Evolutionary conservation across 1,284 basidiomycete species (phyloP).

Genomic region (Ceratobasidium sp.): DNA sequence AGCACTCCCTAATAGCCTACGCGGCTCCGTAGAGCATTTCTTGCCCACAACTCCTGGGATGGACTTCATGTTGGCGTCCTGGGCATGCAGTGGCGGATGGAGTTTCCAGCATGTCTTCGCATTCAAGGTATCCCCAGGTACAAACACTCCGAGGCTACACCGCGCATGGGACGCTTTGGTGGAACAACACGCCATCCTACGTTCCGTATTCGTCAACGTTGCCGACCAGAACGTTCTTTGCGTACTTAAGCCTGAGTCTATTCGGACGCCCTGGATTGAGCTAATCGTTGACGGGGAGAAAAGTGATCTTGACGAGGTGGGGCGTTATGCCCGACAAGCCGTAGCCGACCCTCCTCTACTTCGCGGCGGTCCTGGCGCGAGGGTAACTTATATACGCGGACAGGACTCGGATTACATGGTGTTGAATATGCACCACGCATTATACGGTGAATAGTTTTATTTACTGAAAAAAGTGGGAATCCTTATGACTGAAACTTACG

Average conservation of each 20-base stretch:
- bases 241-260: constrained; percentile 56
- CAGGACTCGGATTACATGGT: constrained; percentile 57
- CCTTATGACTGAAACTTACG: not conserved
- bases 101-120: constrained; percentile 65
- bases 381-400: constrained; percentile 57
- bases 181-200: constrained; percentile 60
- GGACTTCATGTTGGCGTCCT: constrained; percentile 42
- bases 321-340: constrained; percentile 56
- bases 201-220: constrained; percentile 61
- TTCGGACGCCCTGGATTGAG: constrained; percentile 51
- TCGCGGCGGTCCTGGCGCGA: constrained; percentile 56
- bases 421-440: constrained; percentile 65
- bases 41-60: constrained; percentile 38
- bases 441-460: constrained; percentile 57
- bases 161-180: constrained; percentile 60
- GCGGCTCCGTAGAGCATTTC: constrained; percentile 13
- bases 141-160: constrained; percentile 56
- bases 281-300: constrained; percentile 51
- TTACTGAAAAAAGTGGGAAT: not conserved
- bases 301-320: constrained; percentile 51
- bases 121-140: constrained; percentile 56
- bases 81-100: constrained; percentile 37
- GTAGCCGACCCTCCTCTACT: constrained; percentile 58
- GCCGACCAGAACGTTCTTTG: constrained; percentile 58
- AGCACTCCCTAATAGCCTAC: constrained; percentile 28